phyloP scores from a whole-genome alignment of 2,329 filamentous ascomycete species.

The Hawksworthiomyces lignivorus region DNA sequence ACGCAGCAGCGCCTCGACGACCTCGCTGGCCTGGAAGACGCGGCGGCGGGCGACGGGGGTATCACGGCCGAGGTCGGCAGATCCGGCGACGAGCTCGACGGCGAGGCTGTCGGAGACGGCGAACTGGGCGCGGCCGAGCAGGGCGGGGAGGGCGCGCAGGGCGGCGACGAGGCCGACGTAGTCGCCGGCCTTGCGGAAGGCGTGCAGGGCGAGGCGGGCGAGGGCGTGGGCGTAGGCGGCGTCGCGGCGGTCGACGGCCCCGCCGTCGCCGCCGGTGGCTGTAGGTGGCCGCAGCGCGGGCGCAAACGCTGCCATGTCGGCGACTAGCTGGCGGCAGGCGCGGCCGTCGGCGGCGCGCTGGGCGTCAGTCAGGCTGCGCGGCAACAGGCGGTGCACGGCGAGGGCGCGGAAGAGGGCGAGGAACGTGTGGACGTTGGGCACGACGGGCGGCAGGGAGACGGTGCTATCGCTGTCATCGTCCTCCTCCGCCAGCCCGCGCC shows the following conservation, averaged over 20 bases:
- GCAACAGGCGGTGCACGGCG: constrained; percentile 39
- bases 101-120: constrained; percentile 22
- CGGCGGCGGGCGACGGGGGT: constrained; percentile 19
- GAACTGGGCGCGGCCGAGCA: constrained; percentile 21
- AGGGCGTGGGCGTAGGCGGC: constrained; percentile 18
- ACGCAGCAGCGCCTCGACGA: constrained; percentile 19
- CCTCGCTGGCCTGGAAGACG: constrained; percentile 20
- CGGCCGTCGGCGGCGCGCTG: constrained; percentile 14
- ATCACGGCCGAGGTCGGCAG: constrained; percentile 12
- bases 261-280: not conserved
- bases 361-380: not conserved
- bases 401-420: constrained; percentile 58
- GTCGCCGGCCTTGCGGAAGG: constrained; percentile 36
- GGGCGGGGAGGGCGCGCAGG: constrained; percentile 22
- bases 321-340: constrained; percentile 20
- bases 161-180: constrained; percentile 41
- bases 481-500: too few species aligned
- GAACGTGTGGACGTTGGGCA: constrained; percentile 62
- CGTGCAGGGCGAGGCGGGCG: constrained; percentile 25
- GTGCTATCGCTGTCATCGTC: too few species aligned
- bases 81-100: constrained; percentile 25
- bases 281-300: not conserved
- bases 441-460: constrained; percentile 26
- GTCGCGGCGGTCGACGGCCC: constrained; percentile 18
- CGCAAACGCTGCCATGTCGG: constrained; percentile 23